Conservation (phyloP, 768 basidiomycete species). For the Kwoniella newhampshirensis region DNA sequence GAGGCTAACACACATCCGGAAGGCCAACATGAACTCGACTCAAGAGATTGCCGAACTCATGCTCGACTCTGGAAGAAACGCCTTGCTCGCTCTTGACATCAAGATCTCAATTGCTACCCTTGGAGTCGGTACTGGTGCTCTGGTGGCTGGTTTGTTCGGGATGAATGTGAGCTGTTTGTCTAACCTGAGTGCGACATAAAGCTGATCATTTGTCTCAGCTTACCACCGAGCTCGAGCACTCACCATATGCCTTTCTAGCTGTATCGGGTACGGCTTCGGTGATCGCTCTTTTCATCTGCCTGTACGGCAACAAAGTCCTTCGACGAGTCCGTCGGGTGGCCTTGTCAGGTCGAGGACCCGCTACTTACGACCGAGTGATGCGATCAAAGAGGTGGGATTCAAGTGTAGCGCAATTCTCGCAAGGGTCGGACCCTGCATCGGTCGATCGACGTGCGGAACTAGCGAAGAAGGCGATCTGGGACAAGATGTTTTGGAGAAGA, state of each 20-base stretch:
- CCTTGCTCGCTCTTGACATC: slow-evolving; percentile 83
- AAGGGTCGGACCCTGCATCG: slow-evolving; percentile 14
- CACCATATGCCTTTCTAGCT: slow-evolving; percentile 70
- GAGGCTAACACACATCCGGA: neutral
- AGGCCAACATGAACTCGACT: slow-evolving; percentile 93
- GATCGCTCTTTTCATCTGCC: slow-evolving; percentile 65
- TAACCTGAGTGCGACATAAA: neutral
- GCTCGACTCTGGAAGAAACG: slow-evolving; percentile 91
- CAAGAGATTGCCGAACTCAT: slow-evolving; percentile 98
- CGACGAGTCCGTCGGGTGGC: slow-evolving; percentile 50
- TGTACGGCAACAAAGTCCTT: slow-evolving; percentile 65
- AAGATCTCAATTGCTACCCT: slow-evolving; percentile 95
- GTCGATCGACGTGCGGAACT: slow-evolving; percentile 14
- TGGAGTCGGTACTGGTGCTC: slow-evolving; percentile 84
- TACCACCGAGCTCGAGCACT: slow-evolving; percentile 68
- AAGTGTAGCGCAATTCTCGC: slow-evolving; percentile 17
- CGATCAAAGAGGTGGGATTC: slow-evolving; percentile 16
- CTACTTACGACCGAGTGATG: slow-evolving; percentile 6
- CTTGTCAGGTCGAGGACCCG: slow-evolving; percentile 27
- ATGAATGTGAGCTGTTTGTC: slow-evolving; percentile 74
- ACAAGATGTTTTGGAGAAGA: slow-evolving; percentile 15
- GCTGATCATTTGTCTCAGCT: slow-evolving; percentile 58
- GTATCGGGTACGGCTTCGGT: slow-evolving; percentile 65
- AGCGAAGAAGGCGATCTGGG: slow-evolving; percentile 18
- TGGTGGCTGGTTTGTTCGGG: slow-evolving; percentile 87